A percentile compares a stretch with the other conserved stretches of the same genome.
These are phyloP conservation scores for Rhodotorula paludigena DNA, from an alignment of 768 basidiomycete species.

Conservation along the genomic window DNA sequence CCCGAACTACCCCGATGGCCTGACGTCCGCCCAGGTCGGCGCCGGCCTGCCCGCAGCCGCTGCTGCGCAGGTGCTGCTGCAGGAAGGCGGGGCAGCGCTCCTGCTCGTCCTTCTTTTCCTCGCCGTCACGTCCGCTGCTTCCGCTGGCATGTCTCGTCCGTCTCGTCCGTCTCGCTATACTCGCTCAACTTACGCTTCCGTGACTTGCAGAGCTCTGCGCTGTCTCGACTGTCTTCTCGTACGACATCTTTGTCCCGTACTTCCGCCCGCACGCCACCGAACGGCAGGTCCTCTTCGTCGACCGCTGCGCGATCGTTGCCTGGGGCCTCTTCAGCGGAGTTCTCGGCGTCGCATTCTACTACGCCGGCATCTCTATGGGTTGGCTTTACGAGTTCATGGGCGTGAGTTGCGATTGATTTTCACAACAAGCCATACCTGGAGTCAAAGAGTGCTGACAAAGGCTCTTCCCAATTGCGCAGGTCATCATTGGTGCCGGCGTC, in stretches of 20 bases:
- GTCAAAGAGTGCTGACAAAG: no score
- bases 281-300: constrained; percentile 42
- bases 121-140: neutral
- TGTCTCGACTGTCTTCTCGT: constrained; percentile 73
- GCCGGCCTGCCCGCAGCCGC: constrained; percentile 27
- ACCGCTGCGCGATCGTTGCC: neutral
- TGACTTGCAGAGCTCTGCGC: constrained; percentile 91
- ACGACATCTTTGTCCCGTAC: constrained; percentile 51
- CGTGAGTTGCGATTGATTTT: constrained; percentile 44
- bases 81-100: constrained; percentile 75
- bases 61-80: constrained; percentile 47
- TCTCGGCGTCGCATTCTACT: constrained; percentile 56
- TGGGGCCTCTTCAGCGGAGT: neutral
- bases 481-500: constrained; percentile 74
- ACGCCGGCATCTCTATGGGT: constrained; percentile 34
- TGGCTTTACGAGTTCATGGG: constrained; percentile 30
- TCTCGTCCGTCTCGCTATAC: neutral
- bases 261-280: constrained; percentile 75
- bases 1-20: constrained; percentile 5
- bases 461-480: no score
- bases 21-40: constrained; percentile 3
- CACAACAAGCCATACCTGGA: no score
- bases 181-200: no score
- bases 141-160: neutral
- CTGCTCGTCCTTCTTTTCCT: constrained; percentile 72